phyloP scores from a whole-genome alignment of 2,329 filamentous ascomycete genomes.

The Colletotrichum zoysiae region DNA sequence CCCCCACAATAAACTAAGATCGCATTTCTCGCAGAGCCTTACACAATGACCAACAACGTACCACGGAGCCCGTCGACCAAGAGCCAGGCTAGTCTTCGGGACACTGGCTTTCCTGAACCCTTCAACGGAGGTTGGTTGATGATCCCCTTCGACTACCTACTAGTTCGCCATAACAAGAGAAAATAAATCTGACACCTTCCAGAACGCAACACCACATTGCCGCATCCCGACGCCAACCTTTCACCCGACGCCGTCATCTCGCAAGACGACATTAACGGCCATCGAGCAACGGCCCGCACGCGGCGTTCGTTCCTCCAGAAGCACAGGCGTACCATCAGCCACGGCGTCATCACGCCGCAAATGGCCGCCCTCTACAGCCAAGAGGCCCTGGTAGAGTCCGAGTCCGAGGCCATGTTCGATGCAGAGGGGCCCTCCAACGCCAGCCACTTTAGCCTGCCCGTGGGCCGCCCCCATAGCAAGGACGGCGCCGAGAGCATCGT shows the following conservation, averaged over 20 bases:
- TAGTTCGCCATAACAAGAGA: not conserved
- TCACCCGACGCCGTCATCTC: conserved; percentile 68
- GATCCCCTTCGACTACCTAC: not conserved
- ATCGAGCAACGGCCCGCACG: conserved; percentile 57
- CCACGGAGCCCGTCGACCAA: conserved; percentile 38
- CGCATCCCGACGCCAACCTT: conserved; percentile 72
- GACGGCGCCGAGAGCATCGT: conserved; percentile 56
- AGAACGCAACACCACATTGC: conserved; percentile 71
- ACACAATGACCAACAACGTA: conserved; percentile 33
- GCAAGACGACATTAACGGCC: conserved; percentile 64
- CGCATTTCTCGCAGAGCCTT: conserved; percentile 28
- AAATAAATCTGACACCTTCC: conserved; percentile 3
- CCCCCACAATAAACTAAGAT: conserved; percentile 38
- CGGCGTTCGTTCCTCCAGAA: conserved; percentile 62
- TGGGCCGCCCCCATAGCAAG: conserved; percentile 46
- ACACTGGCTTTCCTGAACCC: conserved; percentile 66
- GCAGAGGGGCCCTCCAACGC: conserved; percentile 27
- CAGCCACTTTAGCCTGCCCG: conserved; percentile 32
- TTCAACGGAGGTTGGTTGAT: conserved; percentile 59
- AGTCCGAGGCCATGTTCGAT: conserved; percentile 28
- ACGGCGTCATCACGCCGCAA: conserved; percentile 58
- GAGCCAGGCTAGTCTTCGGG: conserved; percentile 43
- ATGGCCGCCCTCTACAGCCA: conserved; percentile 51
- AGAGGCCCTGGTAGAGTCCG: conserved; percentile 45
- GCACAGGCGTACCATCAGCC: conserved; percentile 60